Percentiles rank a stretch among this genome's conserved stretches.
Evolutionary conservation across 306 rosid species (phyloP).

Genomic region (barrel medic (Medicago truncatula)): DNA sequence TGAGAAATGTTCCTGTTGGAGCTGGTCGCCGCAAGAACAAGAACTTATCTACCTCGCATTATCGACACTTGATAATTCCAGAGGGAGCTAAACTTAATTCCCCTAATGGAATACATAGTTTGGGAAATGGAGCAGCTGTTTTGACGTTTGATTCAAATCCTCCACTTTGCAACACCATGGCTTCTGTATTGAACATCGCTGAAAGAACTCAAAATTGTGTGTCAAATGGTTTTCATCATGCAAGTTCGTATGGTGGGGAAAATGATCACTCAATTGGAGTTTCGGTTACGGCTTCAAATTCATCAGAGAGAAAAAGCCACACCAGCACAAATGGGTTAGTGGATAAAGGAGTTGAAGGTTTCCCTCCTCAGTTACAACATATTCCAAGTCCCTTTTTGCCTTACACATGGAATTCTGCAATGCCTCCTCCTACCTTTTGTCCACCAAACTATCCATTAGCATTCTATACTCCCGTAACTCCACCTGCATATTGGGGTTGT

Average conservation of each 20-base stretch:
- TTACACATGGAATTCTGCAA: conserved; percentile 58
- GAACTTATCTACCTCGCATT: conserved; percentile 60
- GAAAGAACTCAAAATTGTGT: conserved; percentile 45
- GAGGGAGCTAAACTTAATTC: conserved; percentile 50
- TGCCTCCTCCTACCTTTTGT: conserved; percentile 59
- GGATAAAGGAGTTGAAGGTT: conserved; percentile 48
- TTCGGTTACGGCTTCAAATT: conserved; percentile 60
- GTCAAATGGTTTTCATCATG: conserved; percentile 53
- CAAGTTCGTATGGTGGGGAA: conserved; percentile 47
- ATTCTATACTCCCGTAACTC: conserved; percentile 50
- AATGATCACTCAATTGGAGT: conserved; percentile 61
- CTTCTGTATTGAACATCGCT: conserved; percentile 65
- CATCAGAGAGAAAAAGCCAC: conserved; percentile 55
- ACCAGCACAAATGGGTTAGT: conserved; percentile 46
- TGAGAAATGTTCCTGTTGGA: conserved; percentile 89
- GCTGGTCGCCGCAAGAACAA: conserved; percentile 97
- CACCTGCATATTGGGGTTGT: conserved; percentile 71
- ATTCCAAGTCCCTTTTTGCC: conserved; percentile 63
- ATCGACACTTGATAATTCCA: conserved; percentile 58
- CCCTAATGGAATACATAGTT: conserved; percentile 49
- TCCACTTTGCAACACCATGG: conserved; percentile 67
- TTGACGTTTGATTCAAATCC: conserved; percentile 70
- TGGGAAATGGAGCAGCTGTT: conserved; percentile 56
- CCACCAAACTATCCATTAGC: conserved; percentile 70
- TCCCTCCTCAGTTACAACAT: conserved; percentile 61